A percentile compares a stretch with the other conserved stretches of the same genome.
These are phyloP conservation scores for Brassica carinata DNA, from an alignment of 345 rosid species.

Conservation along the genomic window DNA sequence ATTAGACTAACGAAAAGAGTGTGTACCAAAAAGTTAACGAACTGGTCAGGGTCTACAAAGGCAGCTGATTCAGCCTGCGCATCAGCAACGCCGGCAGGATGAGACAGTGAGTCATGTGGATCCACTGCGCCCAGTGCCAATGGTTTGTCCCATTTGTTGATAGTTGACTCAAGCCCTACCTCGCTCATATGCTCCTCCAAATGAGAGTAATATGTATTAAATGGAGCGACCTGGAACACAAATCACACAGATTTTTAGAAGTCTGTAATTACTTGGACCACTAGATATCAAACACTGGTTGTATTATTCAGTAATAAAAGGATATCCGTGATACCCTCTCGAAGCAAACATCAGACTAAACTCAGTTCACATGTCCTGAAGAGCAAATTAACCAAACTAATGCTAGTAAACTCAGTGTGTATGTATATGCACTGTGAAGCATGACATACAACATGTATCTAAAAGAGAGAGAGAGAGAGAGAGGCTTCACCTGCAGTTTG, in stretches of 20 bases:
- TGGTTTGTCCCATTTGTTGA: constrained; percentile 92
- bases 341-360: constrained; percentile 1
- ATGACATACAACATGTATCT: neutral
- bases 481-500: constrained; percentile 74
- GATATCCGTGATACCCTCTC: neutral
- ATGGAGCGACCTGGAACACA: constrained; percentile 84
- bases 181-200: constrained; percentile 95
- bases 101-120: constrained; percentile 94
- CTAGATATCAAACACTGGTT: neutral
- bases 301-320: constrained; percentile 4
- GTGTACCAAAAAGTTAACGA: constrained; percentile 85
- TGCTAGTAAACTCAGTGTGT: neutral
- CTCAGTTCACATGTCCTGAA: constrained; percentile 4
- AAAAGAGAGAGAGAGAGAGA: neutral
- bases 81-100: constrained; percentile 97
- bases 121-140: constrained; percentile 83
- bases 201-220: constrained; percentile 83
- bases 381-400: constrained; percentile 11
- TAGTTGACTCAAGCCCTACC: constrained; percentile 72
- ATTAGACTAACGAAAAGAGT: neutral
- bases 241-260: constrained; percentile 4
- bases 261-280: constrained; percentile 1
- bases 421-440: neutral
- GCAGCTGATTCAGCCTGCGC: constrained; percentile 86
- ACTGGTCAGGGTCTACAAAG: constrained; percentile 85